Evolutionary conservation across 2,329 filamentous ascomycete species (phyloP), one percentile per base, ranked within the genome.

Genomic region (Karstenula rhodostoma): DNA sequence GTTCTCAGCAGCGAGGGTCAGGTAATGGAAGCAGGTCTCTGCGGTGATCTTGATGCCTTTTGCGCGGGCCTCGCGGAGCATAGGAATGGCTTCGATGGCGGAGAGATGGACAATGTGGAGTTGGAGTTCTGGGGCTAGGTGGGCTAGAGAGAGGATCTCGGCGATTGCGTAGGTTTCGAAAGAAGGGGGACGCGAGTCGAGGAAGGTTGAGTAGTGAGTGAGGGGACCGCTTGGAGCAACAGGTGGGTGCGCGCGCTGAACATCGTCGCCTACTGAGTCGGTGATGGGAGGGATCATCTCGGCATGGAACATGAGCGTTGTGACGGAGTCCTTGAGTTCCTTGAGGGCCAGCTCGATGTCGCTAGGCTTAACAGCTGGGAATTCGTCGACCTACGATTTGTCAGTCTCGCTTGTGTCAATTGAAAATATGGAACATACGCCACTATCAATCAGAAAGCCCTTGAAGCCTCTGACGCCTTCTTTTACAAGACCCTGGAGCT

Each of bases 291-390:
- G 93, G 13, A 96, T 89, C 93, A 97, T 98, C 79, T 99, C 95
- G 58, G 95, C 95, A 75, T 99, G 95, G 82, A 99, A 99, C 94
- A 99, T 98, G 70, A 98, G 88, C 0, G 93, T 96, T 2, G 95
- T 98, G 19, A 92, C 86, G 56, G 89, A 86, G 68, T 92, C 88
- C 62, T 91, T 91, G 62, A 99, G 86, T 49, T 90, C 91, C 32
- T 83, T 82, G 86, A 99, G 94, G 46, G 91, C 94, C 42, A 91
- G 85, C 1, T 86, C 83, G 59, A 98, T 91, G 76, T 98, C 95
- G 15, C 80, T 77, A 1, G 91, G 85, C 0, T 90, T 90, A n/a
- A 98, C 90, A 27, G 93, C 93, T 0, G 95, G 95, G 77, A 99
- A 99, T 75, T 99, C 95, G 47, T 97, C 93, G 47, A 97, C 92